A percentile compares a stretch with the other conserved stretches of the same genome.
These are phyloP conservation scores for Aspergillus transmontanensis DNA, from an alignment of 2,329 filamentous ascomycete genomes.

Conservation along the genomic window DNA sequence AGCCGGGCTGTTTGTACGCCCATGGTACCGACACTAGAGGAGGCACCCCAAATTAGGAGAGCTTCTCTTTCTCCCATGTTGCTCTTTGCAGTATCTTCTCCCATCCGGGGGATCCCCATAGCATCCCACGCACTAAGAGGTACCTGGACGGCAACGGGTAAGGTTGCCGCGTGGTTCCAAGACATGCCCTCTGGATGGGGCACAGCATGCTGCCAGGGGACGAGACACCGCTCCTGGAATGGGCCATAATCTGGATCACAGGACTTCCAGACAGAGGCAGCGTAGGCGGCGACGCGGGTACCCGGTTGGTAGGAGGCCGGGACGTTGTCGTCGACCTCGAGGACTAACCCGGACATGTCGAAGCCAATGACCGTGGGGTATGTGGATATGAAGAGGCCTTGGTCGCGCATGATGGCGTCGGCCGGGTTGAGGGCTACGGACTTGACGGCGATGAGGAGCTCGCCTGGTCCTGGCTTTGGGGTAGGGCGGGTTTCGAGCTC, in stretches of 20 bases:
- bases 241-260: slow-evolving; percentile 51
- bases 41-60: slow-evolving; percentile 50
- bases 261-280: slow-evolving; percentile 45
- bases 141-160: slow-evolving; percentile 44
- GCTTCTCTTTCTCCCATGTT: slow-evolving; percentile 29
- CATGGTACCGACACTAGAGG: slow-evolving; percentile 51
- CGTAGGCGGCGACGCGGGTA: slow-evolving; percentile 45
- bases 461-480: slow-evolving; percentile 48
- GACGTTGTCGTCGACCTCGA: slow-evolving; percentile 46
- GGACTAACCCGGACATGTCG: slow-evolving; percentile 49
- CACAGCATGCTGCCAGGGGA: slow-evolving; percentile 46
- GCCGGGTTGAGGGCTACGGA: slow-evolving; percentile 54
- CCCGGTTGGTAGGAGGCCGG: slow-evolving; percentile 36
- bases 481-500: slow-evolving; percentile 43
- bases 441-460: slow-evolving; percentile 53
- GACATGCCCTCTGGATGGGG: slow-evolving; percentile 38
- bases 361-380: slow-evolving; percentile 46
- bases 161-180: slow-evolving; percentile 45
- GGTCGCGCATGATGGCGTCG: slow-evolving; percentile 46
- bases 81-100: slow-evolving; percentile 10
- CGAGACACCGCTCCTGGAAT: slow-evolving; percentile 49
- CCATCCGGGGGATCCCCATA: slow-evolving; percentile 35
- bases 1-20: slow-evolving; percentile 45
- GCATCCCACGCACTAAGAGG: slow-evolving; percentile 44
- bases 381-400: slow-evolving; percentile 43